These are phyloP conservation scores for Globisporangium radiosum DNA, from an alignment of 352 stramenopile genomes.

Conservation along the genomic window DNA sequence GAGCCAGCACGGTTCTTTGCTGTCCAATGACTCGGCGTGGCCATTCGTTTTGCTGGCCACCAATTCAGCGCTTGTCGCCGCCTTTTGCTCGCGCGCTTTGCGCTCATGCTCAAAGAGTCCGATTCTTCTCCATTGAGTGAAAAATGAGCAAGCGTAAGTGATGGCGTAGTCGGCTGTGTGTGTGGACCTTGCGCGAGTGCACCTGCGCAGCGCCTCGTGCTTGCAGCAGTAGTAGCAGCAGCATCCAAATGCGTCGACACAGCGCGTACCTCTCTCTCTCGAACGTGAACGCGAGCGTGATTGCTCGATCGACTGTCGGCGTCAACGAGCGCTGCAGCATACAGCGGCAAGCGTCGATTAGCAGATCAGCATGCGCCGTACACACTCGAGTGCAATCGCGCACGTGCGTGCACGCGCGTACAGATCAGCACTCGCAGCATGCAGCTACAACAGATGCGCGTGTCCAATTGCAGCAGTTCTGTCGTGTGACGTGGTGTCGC, in stretches of 20 bases:
- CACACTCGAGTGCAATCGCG: too few species aligned
- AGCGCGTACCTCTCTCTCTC: not conserved
- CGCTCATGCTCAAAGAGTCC: constrained; percentile 22
- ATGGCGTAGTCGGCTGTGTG: constrained; percentile 1
- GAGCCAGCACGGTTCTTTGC: not conserved
- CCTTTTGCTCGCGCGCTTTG: not conserved
- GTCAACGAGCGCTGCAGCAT: too few species aligned
- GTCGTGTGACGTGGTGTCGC: too few species aligned
- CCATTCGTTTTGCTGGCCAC: constrained; percentile 20
- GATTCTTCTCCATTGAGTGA: constrained; percentile 67
- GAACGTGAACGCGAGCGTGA: too few species aligned
- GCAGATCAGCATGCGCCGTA: too few species aligned
- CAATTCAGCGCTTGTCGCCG: constrained; percentile 3
- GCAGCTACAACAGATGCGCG: not conserved
- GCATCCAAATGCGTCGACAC: not conserved
- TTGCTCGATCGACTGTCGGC: too few species aligned
- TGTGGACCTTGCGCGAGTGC: not conserved
- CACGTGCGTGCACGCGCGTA: not conserved
- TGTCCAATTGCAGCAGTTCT: not conserved
- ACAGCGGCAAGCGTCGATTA: too few species aligned
- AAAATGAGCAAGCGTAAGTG: constrained; percentile 86
- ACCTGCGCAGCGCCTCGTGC: not conserved
- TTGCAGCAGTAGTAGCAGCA: not conserved
- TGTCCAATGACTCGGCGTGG: constrained; percentile 2
- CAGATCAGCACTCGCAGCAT: not conserved